Base-by-base conservation (phyloP, 228 moss, liverwort and hornwort species). In the Sphagnum fallax region DNA sequence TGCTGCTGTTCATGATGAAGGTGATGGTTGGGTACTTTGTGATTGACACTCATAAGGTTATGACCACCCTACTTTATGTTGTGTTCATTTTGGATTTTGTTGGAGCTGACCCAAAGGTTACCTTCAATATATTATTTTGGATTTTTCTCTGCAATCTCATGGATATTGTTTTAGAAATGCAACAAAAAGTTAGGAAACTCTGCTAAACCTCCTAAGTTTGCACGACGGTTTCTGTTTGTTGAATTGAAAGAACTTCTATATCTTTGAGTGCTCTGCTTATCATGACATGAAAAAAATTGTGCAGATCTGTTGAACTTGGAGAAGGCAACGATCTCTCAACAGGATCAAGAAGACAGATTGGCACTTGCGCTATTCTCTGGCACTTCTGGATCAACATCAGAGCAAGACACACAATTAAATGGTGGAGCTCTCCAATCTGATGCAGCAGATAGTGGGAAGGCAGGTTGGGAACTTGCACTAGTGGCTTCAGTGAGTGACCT, bases 401-500 rank as follows among this genome's bases (percentile, higher is more conserved):
- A 62, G 16, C 50, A 14, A 48, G 53, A 49, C 5, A 49, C 72
- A 64, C 11, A 53, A 50, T 15, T 11, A 48, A 55, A n/a, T 49
- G 58, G 18, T 55, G 55, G 55, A 55, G 73, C 77, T 59, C 67
- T 86, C 4, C 72, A 83, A 64, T 64, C 59, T 47, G 78, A 69
- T 9, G 73, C 75, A 14, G 73, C 83, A 5, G 83, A 88, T 49
- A 80, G 83, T 47, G 97, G 93, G 4, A 90, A 93, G 83, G 87
- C 82, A 12, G 92, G 92, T 4, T 98, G 98, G 98, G 98, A 98
- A 71, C 87, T 98, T 55, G 98, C 98, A 0, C 67, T 98, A 18
- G 94, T 98, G 58, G 81, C 90, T 4, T 93, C 94, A n/a, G 83
- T 81, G 10, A 94, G 90, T 52, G 86, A 89, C 50, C 80, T 98